Conservation (phyloP, 2,329 filamentous ascomycete genomes). For the Pestalotiopsis fici region DNA sequence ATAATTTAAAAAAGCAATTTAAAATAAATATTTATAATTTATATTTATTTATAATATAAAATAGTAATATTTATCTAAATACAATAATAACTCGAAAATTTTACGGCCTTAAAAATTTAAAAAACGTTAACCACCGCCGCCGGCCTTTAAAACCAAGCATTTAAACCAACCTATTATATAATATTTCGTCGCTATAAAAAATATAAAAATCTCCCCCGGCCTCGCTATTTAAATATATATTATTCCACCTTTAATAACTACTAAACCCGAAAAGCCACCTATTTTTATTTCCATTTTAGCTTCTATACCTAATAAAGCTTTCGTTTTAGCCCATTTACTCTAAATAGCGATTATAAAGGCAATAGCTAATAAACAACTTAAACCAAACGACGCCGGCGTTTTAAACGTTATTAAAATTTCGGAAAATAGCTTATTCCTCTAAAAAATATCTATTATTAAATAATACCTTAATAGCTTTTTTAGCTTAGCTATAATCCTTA, state of each 20-base stretch:
- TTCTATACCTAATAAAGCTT: neutral
- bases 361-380: neutral
- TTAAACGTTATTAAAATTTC: neutral
- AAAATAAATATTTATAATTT: neutral
- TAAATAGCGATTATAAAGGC: neutral
- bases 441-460: neutral
- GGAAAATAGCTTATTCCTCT: neutral
- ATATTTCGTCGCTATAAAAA: neutral
- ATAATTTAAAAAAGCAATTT: neutral
- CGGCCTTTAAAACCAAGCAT: neutral
- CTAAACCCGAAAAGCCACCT: neutral
- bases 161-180: neutral
- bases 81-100: too few species aligned
- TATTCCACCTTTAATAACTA: neutral
- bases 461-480: neutral
- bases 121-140: too few species aligned
- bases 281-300: neutral
- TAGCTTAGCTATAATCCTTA: neutral
- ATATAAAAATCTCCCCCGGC: neutral
- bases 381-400: neutral
- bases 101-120: too few species aligned
- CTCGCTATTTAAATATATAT: neutral
- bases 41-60: too few species aligned
- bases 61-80: too few species aligned
- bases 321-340: neutral